Percentiles rank a stretch among this genome's conserved stretches.
Conservation (phyloP, 129 eudicot species). For the Logfia minima region DNA sequence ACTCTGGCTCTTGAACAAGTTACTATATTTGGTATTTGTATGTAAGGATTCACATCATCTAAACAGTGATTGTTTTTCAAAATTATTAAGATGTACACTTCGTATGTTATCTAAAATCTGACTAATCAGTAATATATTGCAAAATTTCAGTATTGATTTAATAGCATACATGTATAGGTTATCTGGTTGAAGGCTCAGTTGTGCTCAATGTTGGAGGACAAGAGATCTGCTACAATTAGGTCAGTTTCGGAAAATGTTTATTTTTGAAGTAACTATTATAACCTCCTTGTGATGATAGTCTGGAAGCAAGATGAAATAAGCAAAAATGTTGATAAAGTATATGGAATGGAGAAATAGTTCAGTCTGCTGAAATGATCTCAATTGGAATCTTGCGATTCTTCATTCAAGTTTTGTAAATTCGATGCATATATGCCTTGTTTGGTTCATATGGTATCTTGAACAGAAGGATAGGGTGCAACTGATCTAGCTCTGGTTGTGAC, state of each 20-base stretch:
- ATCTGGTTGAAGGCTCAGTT: conserved; percentile 87
- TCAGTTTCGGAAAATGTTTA: conserved; percentile 36
- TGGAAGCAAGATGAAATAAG: conserved; percentile 12
- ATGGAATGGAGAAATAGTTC: not conserved
- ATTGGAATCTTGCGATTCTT: not conserved
- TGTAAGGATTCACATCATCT: no score
- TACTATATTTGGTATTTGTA: no score
- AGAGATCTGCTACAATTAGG: conserved; percentile 87
- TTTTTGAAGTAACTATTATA: conserved; percentile 3
- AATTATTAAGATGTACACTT: no score
- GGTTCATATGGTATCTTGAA: not conserved
- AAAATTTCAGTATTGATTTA: conserved; percentile 13
- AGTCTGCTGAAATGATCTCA: conserved; percentile 24
- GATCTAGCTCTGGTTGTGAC: not conserved
- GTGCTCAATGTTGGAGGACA: conserved; percentile 86
- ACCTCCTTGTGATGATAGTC: not conserved
- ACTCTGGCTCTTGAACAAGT: no score
- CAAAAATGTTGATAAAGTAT: conserved; percentile 8
- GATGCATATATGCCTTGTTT: not conserved
- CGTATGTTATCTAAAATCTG: no score
- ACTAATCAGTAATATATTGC: no score
- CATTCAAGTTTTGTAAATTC: not conserved
- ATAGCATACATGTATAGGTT: conserved; percentile 55
- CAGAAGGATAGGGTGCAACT: not conserved
- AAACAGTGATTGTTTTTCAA: no score